These are phyloP conservation scores for Backusella tuberculispora DNA, from an alignment of 192 early-diverging fungal species.

Conservation along the genomic window DNA sequence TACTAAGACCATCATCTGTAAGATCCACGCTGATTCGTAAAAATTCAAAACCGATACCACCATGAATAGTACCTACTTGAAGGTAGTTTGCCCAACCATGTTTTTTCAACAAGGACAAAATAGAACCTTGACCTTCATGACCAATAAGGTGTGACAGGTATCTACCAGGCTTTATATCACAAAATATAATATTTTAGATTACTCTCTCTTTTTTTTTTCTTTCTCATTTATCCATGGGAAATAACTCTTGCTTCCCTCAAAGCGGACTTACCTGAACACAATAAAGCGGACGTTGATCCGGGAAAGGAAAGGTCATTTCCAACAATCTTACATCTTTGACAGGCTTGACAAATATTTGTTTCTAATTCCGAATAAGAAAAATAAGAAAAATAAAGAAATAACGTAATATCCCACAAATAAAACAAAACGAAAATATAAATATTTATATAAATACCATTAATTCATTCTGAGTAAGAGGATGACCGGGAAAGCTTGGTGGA, in stretches of 20 bases:
- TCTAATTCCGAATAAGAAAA: constrained; percentile 41
- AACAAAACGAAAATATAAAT: no score
- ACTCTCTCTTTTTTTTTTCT: background rate
- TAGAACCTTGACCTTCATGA: constrained; percentile 87
- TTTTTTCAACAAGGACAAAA: constrained; percentile 83
- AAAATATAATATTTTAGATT: background rate
- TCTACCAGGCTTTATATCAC: constrained; percentile 58
- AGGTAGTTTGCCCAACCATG: constrained; percentile 88
- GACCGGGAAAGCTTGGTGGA: constrained; percentile 68
- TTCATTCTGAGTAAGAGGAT: constrained; percentile 75
- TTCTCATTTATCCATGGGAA: background rate
- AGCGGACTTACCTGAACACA: constrained; percentile 38
- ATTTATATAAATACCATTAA: constrained; percentile 53
- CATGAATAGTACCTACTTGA: constrained; percentile 59
- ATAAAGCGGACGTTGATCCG: constrained; percentile 68
- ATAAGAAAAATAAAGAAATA: background rate
- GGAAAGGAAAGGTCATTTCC: constrained; percentile 84
- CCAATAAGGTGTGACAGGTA: constrained; percentile 91
- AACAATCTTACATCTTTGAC: constrained; percentile 80
- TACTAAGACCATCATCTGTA: constrained; percentile 75
- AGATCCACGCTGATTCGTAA: constrained; percentile 77
- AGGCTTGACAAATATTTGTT: constrained; percentile 69
- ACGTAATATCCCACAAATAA: background rate
- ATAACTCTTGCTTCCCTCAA: background rate
- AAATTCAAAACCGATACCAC: constrained; percentile 60